Percentiles rank a stretch among this genome's conserved stretches.
These are phyloP conservation scores for Fusarium buharicum DNA, from an alignment of 2,329 filamentous ascomycete genomes.

Conservation along the genomic window DNA sequence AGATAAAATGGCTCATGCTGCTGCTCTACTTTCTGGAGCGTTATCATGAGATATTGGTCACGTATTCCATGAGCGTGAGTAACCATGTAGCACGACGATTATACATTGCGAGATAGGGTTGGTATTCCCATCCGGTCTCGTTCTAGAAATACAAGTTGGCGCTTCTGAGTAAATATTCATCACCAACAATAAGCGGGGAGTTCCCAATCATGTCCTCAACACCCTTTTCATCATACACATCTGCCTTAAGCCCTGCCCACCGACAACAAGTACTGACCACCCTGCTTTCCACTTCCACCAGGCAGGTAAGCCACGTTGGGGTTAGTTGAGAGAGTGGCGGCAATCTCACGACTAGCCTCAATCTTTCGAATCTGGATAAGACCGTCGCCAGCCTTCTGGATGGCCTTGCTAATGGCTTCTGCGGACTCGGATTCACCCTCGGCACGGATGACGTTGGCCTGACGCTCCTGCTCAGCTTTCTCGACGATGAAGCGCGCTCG, in stretches of 20 bases:
- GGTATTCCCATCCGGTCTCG: slow-evolving; percentile 39
- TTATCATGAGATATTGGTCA: not conserved
- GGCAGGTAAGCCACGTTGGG: slow-evolving; percentile 97
- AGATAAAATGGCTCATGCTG: not conserved
- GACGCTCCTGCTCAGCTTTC: slow-evolving; percentile 97
- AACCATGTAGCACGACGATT: slow-evolving; percentile 16
- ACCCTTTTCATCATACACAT: slow-evolving; percentile 31
- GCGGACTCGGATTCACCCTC: slow-evolving; percentile 98
- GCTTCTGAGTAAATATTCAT: slow-evolving; percentile 40
- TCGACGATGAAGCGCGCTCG: slow-evolving; percentile 97
- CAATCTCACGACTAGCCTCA: slow-evolving; percentile 96
- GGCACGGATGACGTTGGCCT: slow-evolving; percentile 97
- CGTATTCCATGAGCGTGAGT: not conserved
- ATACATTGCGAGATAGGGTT: slow-evolving; percentile 42
- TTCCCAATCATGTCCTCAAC: slow-evolving; percentile 42
- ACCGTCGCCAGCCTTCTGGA: slow-evolving; percentile 92
- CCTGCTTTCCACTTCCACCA: slow-evolving; percentile 75
- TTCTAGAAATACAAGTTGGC: slow-evolving; percentile 53
- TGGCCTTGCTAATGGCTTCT: slow-evolving; percentile 93
- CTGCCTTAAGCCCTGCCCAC: slow-evolving; percentile 55
- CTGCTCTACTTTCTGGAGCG: not conserved
- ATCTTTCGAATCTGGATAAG: slow-evolving; percentile 96
- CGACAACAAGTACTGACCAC: slow-evolving; percentile 64
- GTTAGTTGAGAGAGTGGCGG: slow-evolving; percentile 86
- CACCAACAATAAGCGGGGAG: slow-evolving; percentile 51